Conservation (phyloP, 2,329 filamentous ascomycete genomes). For the Pestalotiopsis sp. region DNA sequence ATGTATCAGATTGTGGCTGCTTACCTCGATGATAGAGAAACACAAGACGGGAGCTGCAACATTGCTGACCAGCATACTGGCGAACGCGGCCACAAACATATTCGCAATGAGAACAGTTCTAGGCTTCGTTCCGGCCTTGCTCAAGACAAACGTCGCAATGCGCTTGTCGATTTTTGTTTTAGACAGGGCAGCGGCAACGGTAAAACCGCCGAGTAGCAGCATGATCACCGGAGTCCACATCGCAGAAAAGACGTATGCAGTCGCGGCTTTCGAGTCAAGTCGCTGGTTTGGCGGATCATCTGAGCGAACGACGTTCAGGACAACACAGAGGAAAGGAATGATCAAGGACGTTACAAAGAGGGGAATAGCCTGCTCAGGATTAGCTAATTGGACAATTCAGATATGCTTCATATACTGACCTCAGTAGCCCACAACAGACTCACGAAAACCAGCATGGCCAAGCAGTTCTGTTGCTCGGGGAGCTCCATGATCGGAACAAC, state of each 20-base stretch:
- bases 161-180: slow-evolving; percentile 98
- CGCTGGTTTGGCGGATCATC: slow-evolving; percentile 70
- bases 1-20: slow-evolving; percentile 23
- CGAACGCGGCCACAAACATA: slow-evolving; percentile 97
- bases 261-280: slow-evolving; percentile 78
- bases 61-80: slow-evolving; percentile 99
- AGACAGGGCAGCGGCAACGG: slow-evolving; percentile 89
- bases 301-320: slow-evolving; percentile 80
- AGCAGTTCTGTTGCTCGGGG: slow-evolving; percentile 91
- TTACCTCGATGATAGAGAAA: slow-evolving; percentile 93
- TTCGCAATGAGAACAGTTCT: slow-evolving; percentile 90
- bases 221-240: slow-evolving; percentile 99
- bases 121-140: slow-evolving; percentile 92
- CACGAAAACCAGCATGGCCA: slow-evolving; percentile 92
- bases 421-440: slow-evolving; percentile 96
- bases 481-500: slow-evolving; percentile 80
- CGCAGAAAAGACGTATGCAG: slow-evolving; percentile 82
- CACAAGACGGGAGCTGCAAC: slow-evolving; percentile 96
- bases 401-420: slow-evolving; percentile 45
- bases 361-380: slow-evolving; percentile 72
- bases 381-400: background rate
- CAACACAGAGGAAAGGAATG: slow-evolving; percentile 90
- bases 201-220: slow-evolving; percentile 94
- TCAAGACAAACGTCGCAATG: slow-evolving; percentile 93
- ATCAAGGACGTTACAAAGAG: slow-evolving; percentile 94